Conservation (phyloP, 1,139 yeast genomes). For the Oligophagozyma castellii region DNA sequence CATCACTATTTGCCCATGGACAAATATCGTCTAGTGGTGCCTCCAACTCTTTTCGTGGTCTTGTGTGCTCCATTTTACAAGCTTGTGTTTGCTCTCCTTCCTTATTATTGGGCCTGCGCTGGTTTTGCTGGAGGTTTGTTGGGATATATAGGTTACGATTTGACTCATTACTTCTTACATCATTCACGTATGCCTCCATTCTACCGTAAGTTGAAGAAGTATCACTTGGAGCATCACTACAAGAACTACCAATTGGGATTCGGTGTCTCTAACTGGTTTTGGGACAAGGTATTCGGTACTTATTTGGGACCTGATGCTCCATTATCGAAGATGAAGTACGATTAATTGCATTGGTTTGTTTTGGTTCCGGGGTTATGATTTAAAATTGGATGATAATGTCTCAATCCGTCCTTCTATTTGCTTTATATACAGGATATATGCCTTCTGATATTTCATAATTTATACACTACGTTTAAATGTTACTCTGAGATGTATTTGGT, state of each 20-base stretch:
- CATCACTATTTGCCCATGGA: slow-evolving; percentile 99
- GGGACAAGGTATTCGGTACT: slow-evolving; percentile 89
- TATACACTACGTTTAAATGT: too few relatives aligned
- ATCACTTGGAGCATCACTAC: slow-evolving; percentile 94
- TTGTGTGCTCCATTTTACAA: slow-evolving; percentile 48
- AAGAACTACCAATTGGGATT: slow-evolving; percentile 92
- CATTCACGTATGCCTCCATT: slow-evolving; percentile 68
- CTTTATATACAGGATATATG: too few relatives aligned
- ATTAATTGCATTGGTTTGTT: too few relatives aligned
- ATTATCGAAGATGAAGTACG: slow-evolving; percentile 23
- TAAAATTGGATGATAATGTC: too few relatives aligned
- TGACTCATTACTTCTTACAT: slow-evolving; percentile 81
- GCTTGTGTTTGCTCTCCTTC: slow-evolving; percentile 44
- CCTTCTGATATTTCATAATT: too few relatives aligned
- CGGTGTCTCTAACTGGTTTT: slow-evolving; percentile 85
- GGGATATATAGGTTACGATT: slow-evolving; percentile 85
- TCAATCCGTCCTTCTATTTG: too few relatives aligned
- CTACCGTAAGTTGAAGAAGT: slow-evolving; percentile 67
- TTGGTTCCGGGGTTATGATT: too few relatives aligned
- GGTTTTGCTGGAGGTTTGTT: slow-evolving; percentile 89
- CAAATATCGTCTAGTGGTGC: slow-evolving; percentile 81
- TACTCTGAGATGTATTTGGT: too few relatives aligned
- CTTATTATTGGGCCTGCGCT: slow-evolving; percentile 45
- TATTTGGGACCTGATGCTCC: slow-evolving; percentile 30
- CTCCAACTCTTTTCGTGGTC: slow-evolving; percentile 66